Conservation (phyloP, 345 rosid genomes). For the Ailanthus altissimus region DNA sequence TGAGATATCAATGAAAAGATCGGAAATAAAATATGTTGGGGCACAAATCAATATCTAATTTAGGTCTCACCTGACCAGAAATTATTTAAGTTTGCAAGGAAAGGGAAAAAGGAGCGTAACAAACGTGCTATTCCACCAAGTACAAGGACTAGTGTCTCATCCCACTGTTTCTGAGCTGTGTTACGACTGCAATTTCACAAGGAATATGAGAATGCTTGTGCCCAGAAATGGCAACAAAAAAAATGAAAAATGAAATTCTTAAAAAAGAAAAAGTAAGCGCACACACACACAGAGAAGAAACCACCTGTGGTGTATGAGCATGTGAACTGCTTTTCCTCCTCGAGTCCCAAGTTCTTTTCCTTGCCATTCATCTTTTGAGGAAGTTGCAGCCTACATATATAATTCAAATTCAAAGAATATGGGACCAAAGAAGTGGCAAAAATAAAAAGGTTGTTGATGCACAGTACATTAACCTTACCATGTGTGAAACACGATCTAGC, state of each 20-base stretch:
- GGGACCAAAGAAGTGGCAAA: conserved; percentile 25
- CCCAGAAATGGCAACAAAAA: conserved; percentile 10
- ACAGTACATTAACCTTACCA: conserved; percentile 51
- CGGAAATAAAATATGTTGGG: not conserved
- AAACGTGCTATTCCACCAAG: conserved; percentile 94
- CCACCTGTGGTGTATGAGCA: conserved; percentile 98
- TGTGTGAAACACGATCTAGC: conserved; percentile 85
- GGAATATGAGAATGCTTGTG: conserved; percentile 19
- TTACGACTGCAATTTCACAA: conserved; percentile 71
- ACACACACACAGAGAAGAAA: not conserved
- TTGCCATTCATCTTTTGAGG: conserved; percentile 98
- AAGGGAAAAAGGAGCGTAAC: conserved; percentile 90
- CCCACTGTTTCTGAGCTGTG: conserved; percentile 99
- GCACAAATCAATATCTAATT: conserved; percentile 15
- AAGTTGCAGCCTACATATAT: conserved; percentile 82
- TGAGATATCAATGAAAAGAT: not conserved
- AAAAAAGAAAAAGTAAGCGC: not conserved
- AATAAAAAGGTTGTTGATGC: conserved; percentile 7
- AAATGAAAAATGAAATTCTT: not conserved
- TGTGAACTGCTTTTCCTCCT: conserved; percentile 95
- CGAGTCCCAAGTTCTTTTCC: conserved; percentile 96
- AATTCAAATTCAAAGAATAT: conserved; percentile 12
- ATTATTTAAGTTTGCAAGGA: conserved; percentile 66
- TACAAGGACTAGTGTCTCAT: conserved; percentile 94
- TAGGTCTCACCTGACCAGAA: conserved; percentile 79